A percentile compares a stretch with the other conserved stretches of the same genome.
These are phyloP conservation scores for Fusarium hostae DNA, from an alignment of 2,329 filamentous ascomycete species.

Conservation along the genomic window DNA sequence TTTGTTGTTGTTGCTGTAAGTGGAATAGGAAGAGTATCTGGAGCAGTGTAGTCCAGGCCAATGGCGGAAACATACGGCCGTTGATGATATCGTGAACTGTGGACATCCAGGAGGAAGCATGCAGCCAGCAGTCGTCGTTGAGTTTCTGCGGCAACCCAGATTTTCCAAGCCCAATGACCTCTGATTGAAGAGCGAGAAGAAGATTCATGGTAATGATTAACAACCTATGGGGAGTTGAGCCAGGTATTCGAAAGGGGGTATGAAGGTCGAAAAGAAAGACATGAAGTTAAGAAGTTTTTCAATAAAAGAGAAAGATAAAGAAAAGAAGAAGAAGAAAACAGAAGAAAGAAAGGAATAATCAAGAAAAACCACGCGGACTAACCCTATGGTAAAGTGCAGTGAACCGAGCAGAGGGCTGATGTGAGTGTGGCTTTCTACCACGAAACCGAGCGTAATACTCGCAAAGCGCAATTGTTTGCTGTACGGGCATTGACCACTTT, in stretches of 20 bases:
- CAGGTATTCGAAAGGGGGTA: conserved; percentile 12
- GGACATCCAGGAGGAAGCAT: conserved; percentile 67
- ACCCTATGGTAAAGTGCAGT: conserved; percentile 64
- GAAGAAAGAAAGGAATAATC: conserved; percentile 11
- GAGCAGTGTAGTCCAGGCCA: conserved; percentile 52
- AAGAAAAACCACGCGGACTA: conserved; percentile 51
- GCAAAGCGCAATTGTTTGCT: conserved; percentile 66
- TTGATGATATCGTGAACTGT: conserved; percentile 66
- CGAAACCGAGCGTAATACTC: conserved; percentile 67
- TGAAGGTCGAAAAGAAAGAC: conserved; percentile 40
- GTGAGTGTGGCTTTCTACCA: conserved; percentile 59
- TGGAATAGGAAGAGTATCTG: conserved; percentile 56
- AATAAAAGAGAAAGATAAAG: conserved; percentile 46
- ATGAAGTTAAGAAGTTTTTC: conserved; percentile 43
- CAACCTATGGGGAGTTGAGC: conserved; percentile 54
- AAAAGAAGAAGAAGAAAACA: neutral
- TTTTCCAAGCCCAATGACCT: conserved; percentile 57
- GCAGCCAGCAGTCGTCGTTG: conserved; percentile 64
- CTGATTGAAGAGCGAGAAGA: conserved; percentile 33
- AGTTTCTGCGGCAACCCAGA: conserved; percentile 65
- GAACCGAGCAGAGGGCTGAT: conserved; percentile 61
- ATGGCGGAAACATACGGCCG: conserved; percentile 52
- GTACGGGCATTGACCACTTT: conserved; percentile 61
- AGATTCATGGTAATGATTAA: conserved; percentile 48
- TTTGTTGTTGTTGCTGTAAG: conserved; percentile 56